Conservation (phyloP, 305 asterid genomes). For the Fraxinus paxiana region DNA sequence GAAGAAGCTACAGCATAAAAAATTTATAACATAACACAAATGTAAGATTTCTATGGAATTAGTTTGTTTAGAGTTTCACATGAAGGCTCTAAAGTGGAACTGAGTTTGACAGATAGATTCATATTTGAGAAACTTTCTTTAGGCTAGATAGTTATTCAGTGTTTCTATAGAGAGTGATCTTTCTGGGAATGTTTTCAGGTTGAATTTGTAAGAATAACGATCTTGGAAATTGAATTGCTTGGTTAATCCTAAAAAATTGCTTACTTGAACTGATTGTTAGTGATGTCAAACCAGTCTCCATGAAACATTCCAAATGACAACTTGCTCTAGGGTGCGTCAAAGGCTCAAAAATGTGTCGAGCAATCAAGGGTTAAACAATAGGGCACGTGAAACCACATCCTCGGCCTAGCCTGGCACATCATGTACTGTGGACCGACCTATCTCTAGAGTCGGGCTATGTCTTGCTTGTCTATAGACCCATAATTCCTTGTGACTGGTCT, state of each 20-base stretch:
- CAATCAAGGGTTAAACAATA: neutral
- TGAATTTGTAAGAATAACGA: conserved; percentile 6
- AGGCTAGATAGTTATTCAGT: neutral
- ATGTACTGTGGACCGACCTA: neutral
- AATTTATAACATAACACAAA: neutral
- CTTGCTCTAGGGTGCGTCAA: neutral
- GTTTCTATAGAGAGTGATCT: neutral
- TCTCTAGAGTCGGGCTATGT: neutral
- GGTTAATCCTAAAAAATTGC: neutral
- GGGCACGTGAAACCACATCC: neutral
- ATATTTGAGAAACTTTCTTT: conserved; percentile 14
- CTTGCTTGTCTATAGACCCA: neutral
- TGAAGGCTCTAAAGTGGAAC: conserved; percentile 6
- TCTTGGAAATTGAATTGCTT: neutral
- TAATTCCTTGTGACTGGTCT: too few relatives aligned
- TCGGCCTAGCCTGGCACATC: neutral
- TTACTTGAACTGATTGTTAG: conserved; percentile 27
- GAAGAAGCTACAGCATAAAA: neutral
- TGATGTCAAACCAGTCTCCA: neutral
- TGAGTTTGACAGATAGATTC: conserved; percentile 16
- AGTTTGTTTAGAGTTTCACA: conserved; percentile 19
- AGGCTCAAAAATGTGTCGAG: neutral
- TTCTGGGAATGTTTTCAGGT: neutral
- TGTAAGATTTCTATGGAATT: neutral
- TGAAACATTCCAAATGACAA: neutral